Base-by-base conservation (phyloP, 2,329 filamentous ascomycete genomes). In the Bipolaris gigantea region DNA sequence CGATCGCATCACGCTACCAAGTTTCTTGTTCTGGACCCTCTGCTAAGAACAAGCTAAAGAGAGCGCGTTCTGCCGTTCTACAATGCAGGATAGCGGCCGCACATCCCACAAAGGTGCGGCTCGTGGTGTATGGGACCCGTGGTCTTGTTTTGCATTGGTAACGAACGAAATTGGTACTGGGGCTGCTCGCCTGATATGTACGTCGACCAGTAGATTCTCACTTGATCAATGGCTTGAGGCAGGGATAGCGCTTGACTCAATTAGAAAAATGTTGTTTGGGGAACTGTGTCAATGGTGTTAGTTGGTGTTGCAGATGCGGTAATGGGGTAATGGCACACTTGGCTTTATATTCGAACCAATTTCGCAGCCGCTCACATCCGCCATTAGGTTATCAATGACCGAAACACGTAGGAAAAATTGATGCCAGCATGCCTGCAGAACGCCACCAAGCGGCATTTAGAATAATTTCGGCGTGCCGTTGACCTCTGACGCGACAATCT, bases 401-500 rank as follows among this genome's bases (percentile, higher is more conserved):
- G 51, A 16, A 60, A 63, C 3, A 61, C 54, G 34, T 62, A 64
- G n/a, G 63, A 42, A 23, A 61, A 61, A 46, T 4, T 11, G 27
- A 64, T 60, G 7, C 62, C 57, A 13, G 63, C 61, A 35, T 65
- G 62, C 10, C 59, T 60, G 2, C 62, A 27, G 35, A 66, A 63
- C 1, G 65, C 62, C 11, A 30, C 27, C 27, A 30, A 68, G 35
- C 3, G 62, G 15, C 48, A 30, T 61, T 62, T 2, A 59, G 56
- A 6, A 53, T 57, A 9, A 48, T 27, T 49, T 55, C 11, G 65
- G 65, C 27, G 60, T 66, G 9, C 56, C 54, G 36, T 68, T 67
- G 15, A 52, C 40, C 23, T 56, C 61, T 11, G 57, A 59, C 18
- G 63, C 9, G 11, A 63, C 51, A 19, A 62, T 47, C 49, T 66